A percentile compares a stretch with the other conserved stretches of the same genome.
phyloP scores from a whole-genome alignment of 106 monocot genomes.

The Phalaenopsis aphrodite region DNA sequence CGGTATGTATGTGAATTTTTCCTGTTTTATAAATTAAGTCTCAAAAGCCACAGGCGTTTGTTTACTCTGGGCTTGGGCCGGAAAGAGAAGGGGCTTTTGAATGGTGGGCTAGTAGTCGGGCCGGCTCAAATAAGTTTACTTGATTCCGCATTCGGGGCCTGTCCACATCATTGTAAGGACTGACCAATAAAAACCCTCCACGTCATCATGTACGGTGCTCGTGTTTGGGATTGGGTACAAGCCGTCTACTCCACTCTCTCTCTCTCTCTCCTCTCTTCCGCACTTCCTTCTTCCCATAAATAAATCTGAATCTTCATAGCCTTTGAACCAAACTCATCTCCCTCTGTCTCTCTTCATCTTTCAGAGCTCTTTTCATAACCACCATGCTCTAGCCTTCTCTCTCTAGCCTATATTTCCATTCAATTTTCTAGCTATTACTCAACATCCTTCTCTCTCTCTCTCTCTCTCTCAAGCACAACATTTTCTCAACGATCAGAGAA shows the following conservation, averaged over 20 bases:
- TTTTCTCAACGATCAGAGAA: not conserved
- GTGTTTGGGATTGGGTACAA: not conserved
- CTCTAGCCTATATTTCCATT: too few relatives aligned
- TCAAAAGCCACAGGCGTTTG: too few relatives aligned
- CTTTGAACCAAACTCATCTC: too few relatives aligned
- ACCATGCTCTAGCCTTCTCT: too few relatives aligned
- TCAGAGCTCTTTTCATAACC: too few relatives aligned
- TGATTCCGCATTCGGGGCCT: not conserved
- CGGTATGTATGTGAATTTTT: too few relatives aligned
- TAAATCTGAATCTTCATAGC: too few relatives aligned
- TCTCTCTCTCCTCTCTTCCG: not conserved
- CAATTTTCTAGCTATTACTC: not conserved
- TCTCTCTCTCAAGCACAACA: not conserved
- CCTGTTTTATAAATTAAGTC: too few relatives aligned
- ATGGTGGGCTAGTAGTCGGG: not conserved
- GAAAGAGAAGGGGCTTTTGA: not conserved
- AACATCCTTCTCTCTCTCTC: not conserved
- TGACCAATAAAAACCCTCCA: not conserved
- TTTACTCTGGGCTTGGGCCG: too few relatives aligned
- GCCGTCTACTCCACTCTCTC: not conserved
- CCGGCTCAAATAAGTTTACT: not conserved
- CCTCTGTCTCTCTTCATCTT: too few relatives aligned
- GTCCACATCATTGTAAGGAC: not conserved
- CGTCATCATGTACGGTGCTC: not conserved
- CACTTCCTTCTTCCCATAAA: too few relatives aligned